Percentiles rank a stretch among this genome's conserved stretches.
Conservation (phyloP, 23 red algal genomes). For the Pyropia yezoensis region DNA sequence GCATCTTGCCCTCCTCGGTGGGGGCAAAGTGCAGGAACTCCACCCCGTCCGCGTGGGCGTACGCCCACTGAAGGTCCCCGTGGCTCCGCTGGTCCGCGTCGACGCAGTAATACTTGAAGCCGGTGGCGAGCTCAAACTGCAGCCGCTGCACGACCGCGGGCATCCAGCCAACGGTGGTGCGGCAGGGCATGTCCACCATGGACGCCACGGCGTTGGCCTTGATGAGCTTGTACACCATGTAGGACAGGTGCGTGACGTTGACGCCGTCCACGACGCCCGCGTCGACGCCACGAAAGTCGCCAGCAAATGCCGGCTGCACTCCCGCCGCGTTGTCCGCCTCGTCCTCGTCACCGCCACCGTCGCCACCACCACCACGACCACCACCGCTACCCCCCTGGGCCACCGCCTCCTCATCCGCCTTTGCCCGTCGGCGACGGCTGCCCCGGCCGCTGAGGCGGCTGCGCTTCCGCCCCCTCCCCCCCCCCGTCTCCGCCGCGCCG, state of each 20-base stretch:
- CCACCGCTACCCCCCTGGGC: too few species aligned
- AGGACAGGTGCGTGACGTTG: conserved; percentile 47
- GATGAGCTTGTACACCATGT: conserved; percentile 64
- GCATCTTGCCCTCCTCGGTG: conserved; percentile 24
- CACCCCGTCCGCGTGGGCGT: conserved; percentile 21
- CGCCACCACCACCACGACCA: too few species aligned
- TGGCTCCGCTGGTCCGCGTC: conserved; percentile 17
- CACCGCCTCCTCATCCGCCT: too few species aligned
- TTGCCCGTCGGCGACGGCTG: too few species aligned
- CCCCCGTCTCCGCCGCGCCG: too few species aligned
- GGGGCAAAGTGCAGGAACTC: conserved; percentile 32
- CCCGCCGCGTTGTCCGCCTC: too few species aligned
- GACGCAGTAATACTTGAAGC: conserved; percentile 64
- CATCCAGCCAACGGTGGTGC: conserved; percentile 41
- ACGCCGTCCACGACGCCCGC: conserved; percentile 9
- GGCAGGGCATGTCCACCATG: conserved; percentile 59
- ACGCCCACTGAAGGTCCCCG: conserved; percentile 19
- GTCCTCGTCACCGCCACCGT: too few species aligned
- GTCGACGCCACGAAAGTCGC: conserved; percentile 9
- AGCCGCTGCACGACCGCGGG: conserved; percentile 41
- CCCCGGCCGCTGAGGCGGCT: too few species aligned
- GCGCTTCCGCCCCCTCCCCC: too few species aligned
- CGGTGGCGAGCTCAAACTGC: conserved; percentile 44
- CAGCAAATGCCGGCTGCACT: too few species aligned
- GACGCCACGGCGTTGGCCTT: conserved; percentile 23